Evolutionary conservation across 331 rosid species (phyloP).

Genomic region (Pyrus hybrid): DNA sequence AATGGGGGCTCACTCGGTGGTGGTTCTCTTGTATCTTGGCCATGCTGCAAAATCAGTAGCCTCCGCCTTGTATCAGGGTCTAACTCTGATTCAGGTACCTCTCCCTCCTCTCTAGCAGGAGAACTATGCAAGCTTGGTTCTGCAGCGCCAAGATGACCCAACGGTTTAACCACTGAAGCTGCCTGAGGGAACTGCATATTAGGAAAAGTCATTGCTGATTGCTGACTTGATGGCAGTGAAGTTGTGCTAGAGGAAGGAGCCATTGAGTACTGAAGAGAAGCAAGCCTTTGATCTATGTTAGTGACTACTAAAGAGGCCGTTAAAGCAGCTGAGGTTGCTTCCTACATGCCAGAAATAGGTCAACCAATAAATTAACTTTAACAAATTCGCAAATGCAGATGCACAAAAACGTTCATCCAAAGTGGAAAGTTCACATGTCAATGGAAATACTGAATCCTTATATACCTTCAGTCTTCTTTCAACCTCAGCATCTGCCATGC

Average conservation of each 20-base stretch:
- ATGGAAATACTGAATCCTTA: conserved; percentile 2
- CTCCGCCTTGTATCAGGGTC: conserved; percentile 99
- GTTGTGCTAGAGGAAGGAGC: conserved; percentile 59
- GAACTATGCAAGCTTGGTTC: conserved; percentile 80
- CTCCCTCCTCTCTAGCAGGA: conserved; percentile 99
- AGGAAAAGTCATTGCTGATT: conserved; percentile 37
- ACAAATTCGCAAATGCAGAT: not conserved
- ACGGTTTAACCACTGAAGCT: conserved; percentile 45
- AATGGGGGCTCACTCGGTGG: conserved; percentile 61
- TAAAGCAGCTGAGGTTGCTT: conserved; percentile 45
- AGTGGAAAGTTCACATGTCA: not conserved
- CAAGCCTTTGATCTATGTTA: conserved; percentile 55
- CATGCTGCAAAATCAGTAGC: conserved; percentile 97
- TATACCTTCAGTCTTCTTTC: conserved; percentile 83
- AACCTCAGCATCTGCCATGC: conserved; percentile 80
- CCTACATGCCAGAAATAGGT: conserved; percentile 32
- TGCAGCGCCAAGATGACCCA: conserved; percentile 42
- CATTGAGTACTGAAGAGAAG: conserved; percentile 50
- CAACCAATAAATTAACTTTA: conserved; percentile 4
- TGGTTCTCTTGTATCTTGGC: conserved; percentile 85
- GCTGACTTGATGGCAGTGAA: conserved; percentile 50
- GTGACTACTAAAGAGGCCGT: conserved; percentile 38
- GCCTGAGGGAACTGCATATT: conserved; percentile 52
- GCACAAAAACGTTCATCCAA: not conserved
- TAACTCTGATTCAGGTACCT: conserved; percentile 95